A percentile compares a stretch with the other conserved stretches of the same genome.
phyloP scores from a whole-genome alignment of 1,139 yeast genomes.

The Debaryomycetaceae sp. region DNA sequence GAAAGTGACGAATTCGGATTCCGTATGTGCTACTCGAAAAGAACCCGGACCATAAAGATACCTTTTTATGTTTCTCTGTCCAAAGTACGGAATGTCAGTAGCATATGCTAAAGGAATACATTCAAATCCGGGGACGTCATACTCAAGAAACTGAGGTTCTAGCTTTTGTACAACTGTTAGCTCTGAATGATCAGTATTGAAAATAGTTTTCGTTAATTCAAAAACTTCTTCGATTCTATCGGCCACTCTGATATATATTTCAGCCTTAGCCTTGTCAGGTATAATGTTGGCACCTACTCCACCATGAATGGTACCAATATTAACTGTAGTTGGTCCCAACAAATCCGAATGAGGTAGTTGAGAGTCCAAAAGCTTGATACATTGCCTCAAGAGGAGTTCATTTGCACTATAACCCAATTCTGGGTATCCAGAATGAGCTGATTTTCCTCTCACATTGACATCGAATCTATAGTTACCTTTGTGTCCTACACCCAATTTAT shows the following conservation, averaged over 20 bases:
- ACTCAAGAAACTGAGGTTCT: conserved; percentile 51
- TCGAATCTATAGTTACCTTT: conserved; percentile 51
- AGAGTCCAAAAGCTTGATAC: conserved; percentile 28
- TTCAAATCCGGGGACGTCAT: conserved; percentile 63
- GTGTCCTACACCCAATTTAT: conserved; percentile 67
- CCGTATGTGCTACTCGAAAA: conserved; percentile 64
- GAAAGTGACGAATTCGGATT: conserved; percentile 52
- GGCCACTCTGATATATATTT: conserved; percentile 53
- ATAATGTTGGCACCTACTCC: conserved; percentile 65
- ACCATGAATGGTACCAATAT: conserved; percentile 54
- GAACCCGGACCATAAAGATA: conserved; percentile 71
- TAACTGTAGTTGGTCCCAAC: conserved; percentile 61
- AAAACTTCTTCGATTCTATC: conserved; percentile 38
- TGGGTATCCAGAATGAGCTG: conserved; percentile 72
- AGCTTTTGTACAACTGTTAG: background rate
- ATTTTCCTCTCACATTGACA: conserved; percentile 50
- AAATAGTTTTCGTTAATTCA: conserved; percentile 33
- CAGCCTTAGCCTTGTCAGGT: conserved; percentile 56
- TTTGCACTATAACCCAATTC: conserved; percentile 64
- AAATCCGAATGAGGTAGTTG: conserved; percentile 50
- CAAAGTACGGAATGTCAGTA: conserved; percentile 69
- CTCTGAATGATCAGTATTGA: conserved; percentile 22
- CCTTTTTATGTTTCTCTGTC: conserved; percentile 39
- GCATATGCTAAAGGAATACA: conserved; percentile 53
- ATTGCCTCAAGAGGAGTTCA: conserved; percentile 50